Conservation (phyloP, 2,329 filamentous ascomycete genomes). For the Fusarium protoensiforme region DNA sequence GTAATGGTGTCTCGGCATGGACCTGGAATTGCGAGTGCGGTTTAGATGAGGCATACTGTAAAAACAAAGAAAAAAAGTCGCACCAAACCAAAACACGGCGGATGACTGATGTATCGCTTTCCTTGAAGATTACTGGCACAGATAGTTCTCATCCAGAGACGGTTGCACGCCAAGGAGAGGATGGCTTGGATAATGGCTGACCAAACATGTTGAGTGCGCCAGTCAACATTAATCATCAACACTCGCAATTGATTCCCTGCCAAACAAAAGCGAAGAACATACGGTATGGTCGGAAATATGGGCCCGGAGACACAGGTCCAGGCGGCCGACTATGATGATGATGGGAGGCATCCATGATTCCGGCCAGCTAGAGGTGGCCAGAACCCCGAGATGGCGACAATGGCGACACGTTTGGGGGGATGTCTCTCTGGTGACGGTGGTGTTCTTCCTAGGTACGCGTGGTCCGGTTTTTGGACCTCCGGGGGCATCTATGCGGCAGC, state of each 20-base stretch:
- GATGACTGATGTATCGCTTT: neutral
- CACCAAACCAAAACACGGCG: slow-evolving; percentile 9
- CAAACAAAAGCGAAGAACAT: neutral
- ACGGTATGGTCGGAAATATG: slow-evolving; percentile 18
- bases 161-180: slow-evolving; percentile 14
- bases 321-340: neutral
- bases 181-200: slow-evolving; percentile 3
- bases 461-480: neutral
- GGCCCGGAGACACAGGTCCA: slow-evolving; percentile 4
- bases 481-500: neutral
- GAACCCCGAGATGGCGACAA: neutral
- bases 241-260: neutral
- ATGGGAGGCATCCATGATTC: neutral
- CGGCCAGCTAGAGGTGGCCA: neutral
- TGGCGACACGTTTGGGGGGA: neutral
- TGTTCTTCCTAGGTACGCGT: neutral
- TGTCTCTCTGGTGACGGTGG: neutral
- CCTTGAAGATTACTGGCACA: slow-evolving; percentile 19
- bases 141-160: neutral
- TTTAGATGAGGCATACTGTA: slow-evolving; percentile 20
- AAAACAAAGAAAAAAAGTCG: neutral
- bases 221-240: slow-evolving; percentile 6
- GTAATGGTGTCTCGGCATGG: slow-evolving; percentile 16
- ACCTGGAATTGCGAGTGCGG: neutral
- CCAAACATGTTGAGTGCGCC: slow-evolving; percentile 13